These are phyloP conservation scores for Leccinum truebloodii DNA, from an alignment of 768 basidiomycete species.

Conservation along the genomic window DNA sequence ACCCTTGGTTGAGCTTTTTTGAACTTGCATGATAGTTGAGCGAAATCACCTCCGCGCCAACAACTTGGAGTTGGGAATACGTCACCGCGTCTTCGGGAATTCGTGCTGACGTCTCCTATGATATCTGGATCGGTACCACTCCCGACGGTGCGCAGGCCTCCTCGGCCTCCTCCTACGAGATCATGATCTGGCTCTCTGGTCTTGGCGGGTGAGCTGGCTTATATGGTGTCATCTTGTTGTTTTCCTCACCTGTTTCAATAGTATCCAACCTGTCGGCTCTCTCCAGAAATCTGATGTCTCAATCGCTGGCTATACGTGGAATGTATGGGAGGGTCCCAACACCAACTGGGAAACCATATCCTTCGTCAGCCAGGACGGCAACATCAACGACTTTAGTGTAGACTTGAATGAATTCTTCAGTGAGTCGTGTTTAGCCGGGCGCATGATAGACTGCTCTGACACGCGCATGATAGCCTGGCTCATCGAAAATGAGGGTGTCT, in stretches of 20 bases:
- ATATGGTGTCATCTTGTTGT: neutral
- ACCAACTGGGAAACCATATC: slow-evolving; percentile 56
- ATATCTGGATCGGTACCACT: slow-evolving; percentile 53
- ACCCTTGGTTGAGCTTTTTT: neutral
- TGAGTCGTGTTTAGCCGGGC: slow-evolving; percentile 26
- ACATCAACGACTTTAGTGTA: slow-evolving; percentile 51
- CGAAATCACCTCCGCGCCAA: slow-evolving; percentile 45
- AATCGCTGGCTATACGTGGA: slow-evolving; percentile 54
- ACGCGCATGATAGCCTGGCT: slow-evolving; percentile 41
- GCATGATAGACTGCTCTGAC: slow-evolving; percentile 2
- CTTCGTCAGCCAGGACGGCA: slow-evolving; percentile 49
- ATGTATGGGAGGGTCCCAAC: slow-evolving; percentile 56
- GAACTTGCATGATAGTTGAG: slow-evolving; percentile 36
- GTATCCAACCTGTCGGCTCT: slow-evolving; percentile 58
- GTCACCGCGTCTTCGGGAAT: slow-evolving; percentile 43
- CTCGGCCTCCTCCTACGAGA: slow-evolving; percentile 50
- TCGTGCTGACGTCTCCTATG: slow-evolving; percentile 58
- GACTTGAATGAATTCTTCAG: slow-evolving; percentile 59
- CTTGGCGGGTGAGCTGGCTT: slow-evolving; percentile 45
- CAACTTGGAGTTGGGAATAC: slow-evolving; percentile 54
- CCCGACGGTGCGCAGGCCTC: slow-evolving; percentile 47
- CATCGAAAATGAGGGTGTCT: slow-evolving; percentile 46
- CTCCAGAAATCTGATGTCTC: slow-evolving; percentile 42
- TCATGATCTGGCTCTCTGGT: slow-evolving; percentile 65
- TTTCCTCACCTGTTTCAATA: slow-evolving; percentile 19